Evolutionary conservation across 768 basidiomycete genomes (phyloP), one percentile per base, ranked within the genome.

Genomic region (Agaricus sinodeliciosus): DNA sequence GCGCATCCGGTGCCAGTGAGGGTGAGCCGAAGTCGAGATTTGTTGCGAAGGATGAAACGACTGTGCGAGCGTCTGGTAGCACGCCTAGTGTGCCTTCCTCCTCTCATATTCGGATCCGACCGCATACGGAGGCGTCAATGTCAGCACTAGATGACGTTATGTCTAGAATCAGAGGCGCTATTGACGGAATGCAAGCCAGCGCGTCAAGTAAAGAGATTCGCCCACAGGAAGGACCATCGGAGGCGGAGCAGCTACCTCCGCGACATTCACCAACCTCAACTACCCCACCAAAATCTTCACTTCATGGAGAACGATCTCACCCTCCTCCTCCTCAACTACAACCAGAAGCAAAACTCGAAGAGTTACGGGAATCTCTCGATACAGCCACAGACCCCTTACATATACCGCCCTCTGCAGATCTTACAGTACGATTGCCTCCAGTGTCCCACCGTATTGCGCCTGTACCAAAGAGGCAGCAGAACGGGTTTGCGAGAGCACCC

Each of bases 101-200:
- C 18, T 51, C 25, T 43, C 49, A 55, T 25, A 47, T 57, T 22
- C 49, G 55, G 26, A 36, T 68, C 16, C 72, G 78, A 39, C 63
- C 46, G 19, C 73, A 74, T 56, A 59, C 65, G 55, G 78, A 78
- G 57, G 70, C 78, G 19, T 62, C 72, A 8, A 88, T 90, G 81
- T 84, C 87, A 2, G 78, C 88, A 15, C 68, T 92, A 56, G 82
- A 89, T 61, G 88, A 93, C 62, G 79, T 82, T 25, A 90, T 93
- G 79, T 88, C 87, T 5, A 80, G 90, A 39, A 91, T 93, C 61
- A 92, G 85, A 61, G 90, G 87, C 28, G 90, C 84, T 12, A 61
- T 93, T 51, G 78, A 81, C 62, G 77, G 75, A 27, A 86, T 87
- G 81, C 85, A 83, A 53, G 69, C 25, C 36, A 37, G 51, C 16